These are phyloP conservation scores for Arachis hypogaea DNA, from an alignment of 306 rosid species.

Conservation along the genomic window DNA sequence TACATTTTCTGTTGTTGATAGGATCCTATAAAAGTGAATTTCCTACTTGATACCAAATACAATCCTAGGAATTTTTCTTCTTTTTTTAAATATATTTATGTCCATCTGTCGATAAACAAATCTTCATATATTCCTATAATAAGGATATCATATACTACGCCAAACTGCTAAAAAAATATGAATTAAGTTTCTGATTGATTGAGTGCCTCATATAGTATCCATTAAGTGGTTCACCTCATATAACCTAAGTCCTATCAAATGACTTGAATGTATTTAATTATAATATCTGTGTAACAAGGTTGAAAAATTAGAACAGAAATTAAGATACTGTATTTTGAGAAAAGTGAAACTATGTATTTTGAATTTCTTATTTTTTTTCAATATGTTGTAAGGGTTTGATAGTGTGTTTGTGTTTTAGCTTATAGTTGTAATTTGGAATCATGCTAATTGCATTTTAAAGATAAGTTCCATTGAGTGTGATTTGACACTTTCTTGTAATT, in stretches of 20 bases:
- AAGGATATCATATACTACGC: neutral
- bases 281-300: neutral
- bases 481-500: too few relatives aligned
- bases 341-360: too few relatives aligned
- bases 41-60: neutral
- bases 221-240: neutral
- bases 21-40: slow-evolving; percentile 9
- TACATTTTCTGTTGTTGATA: neutral
- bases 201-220: neutral
- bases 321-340: too few relatives aligned
- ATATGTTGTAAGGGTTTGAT: too few relatives aligned
- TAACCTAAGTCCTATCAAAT: neutral
- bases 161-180: neutral
- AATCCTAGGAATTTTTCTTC: slow-evolving; percentile 7
- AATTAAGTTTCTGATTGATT: neutral
- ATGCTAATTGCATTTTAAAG: too few relatives aligned
- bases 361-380: too few relatives aligned
- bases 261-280: neutral
- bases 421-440: too few relatives aligned
- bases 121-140: too few relatives aligned
- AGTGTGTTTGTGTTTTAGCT: too few relatives aligned
- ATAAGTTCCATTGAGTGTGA: too few relatives aligned
- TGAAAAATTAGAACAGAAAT: too few relatives aligned
- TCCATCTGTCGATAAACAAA: neutral
- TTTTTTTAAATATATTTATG: slow-evolving; percentile 1